Percentiles rank a stretch among this genome's conserved stretches.
Evolutionary conservation across 2,329 filamentous ascomycete genomes (phyloP).

Genomic region (Rhytidhysteron rufulum): DNA sequence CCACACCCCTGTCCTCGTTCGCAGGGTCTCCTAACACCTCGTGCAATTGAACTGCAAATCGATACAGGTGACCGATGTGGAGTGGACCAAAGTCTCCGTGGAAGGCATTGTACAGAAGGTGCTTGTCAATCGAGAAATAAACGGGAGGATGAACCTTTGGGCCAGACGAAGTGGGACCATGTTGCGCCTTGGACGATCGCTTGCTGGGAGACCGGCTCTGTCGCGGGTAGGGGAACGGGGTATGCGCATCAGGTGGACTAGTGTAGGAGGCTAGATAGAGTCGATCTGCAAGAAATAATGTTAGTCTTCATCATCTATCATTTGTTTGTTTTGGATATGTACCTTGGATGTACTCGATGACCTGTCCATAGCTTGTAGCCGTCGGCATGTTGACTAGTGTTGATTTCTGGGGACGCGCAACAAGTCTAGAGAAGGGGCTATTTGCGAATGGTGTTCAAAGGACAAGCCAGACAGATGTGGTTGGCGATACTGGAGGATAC

Average conservation of each 20-base stretch:
- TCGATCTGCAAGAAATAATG: conserved; percentile 60
- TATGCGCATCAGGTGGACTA: conserved; percentile 73
- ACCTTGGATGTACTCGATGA: conserved; percentile 97
- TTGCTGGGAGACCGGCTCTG: conserved; percentile 68
- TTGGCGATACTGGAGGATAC: conserved; percentile 5
- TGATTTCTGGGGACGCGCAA: conserved; percentile 18
- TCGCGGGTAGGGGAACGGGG: conserved; percentile 78
- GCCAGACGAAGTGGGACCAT: conserved; percentile 52
- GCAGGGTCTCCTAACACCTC: conserved; percentile 89
- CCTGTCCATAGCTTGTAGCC: conserved; percentile 68
- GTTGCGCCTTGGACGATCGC: conserved; percentile 63
- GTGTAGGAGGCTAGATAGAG: conserved; percentile 93
- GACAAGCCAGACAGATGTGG: conserved; percentile 14
- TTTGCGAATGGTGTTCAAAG: conserved; percentile 5
- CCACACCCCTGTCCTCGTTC: conserved; percentile 84
- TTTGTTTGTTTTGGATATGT: conserved; percentile 35
- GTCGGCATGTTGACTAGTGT: conserved; percentile 24
- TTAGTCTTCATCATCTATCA: too few relatives aligned
- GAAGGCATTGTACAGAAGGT: conserved; percentile 93
- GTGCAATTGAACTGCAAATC: conserved; percentile 93
- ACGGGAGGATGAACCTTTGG: conserved; percentile 63
- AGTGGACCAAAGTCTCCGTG: conserved; percentile 97
- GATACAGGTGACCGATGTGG: conserved; percentile 94
- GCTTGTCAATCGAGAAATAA: conserved; percentile 94
- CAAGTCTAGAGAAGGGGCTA: conserved; percentile 18